These are phyloP conservation scores for Mortierella polycephala DNA, from an alignment of 371 early-diverging fungal genomes.

Conservation along the genomic window DNA sequence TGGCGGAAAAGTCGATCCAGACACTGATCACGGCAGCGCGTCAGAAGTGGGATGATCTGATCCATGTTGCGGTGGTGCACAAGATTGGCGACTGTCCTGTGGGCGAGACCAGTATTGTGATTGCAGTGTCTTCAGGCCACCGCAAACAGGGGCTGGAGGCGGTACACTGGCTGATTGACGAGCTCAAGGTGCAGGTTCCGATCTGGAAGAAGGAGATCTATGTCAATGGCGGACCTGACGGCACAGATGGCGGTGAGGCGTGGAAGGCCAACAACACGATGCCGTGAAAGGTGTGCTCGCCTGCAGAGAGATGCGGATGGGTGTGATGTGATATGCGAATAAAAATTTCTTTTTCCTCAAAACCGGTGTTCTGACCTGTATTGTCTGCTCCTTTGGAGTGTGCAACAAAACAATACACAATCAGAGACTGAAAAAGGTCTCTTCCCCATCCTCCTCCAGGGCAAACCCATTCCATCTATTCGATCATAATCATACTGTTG, in stretches of 20 bases:
- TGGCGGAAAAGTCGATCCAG: slow-evolving; percentile 79
- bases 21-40: slow-evolving; percentile 71
- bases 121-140: slow-evolving; percentile 84
- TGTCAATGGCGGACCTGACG: slow-evolving; percentile 72
- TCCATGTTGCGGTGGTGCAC: slow-evolving; percentile 79
- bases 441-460: no score
- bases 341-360: no score
- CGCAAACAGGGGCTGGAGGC: slow-evolving; percentile 81
- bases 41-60: slow-evolving; percentile 67
- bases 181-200: slow-evolving; percentile 83
- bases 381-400: no score
- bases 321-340: no score
- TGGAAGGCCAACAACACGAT: slow-evolving; percentile 50
- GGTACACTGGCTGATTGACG: slow-evolving; percentile 83
- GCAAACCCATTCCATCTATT: no score
- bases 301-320: no score
- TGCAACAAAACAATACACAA: no score
- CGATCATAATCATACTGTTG: no score
- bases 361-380: no score
- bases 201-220: slow-evolving; percentile 95
- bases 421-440: no score
- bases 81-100: slow-evolving; percentile 82
- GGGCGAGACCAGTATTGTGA: slow-evolving; percentile 82
- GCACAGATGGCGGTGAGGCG: slow-evolving; percentile 45
- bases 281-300: slow-evolving; percentile 11